Evolutionary conservation across 2,329 filamentous ascomycete genomes (phyloP).

Genomic region (Trichoderma pleuroti): DNA sequence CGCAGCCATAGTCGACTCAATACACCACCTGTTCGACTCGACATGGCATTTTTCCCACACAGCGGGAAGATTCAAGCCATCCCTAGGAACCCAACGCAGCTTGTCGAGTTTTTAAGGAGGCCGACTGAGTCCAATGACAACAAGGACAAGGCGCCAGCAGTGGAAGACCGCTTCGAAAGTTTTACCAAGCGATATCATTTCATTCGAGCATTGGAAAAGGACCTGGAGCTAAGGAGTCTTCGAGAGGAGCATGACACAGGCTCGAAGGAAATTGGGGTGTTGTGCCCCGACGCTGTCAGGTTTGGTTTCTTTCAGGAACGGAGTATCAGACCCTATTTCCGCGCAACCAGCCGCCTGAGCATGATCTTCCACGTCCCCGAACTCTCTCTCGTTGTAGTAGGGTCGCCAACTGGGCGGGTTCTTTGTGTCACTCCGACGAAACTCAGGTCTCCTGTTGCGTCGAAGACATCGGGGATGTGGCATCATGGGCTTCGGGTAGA

Average conservation of each 20-base stretch:
- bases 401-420: conserved; percentile 63
- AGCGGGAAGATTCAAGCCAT: conserved; percentile 25
- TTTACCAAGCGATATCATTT: conserved; percentile 33
- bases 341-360: conserved; percentile 45
- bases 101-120: conserved; percentile 26
- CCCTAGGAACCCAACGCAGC: conserved; percentile 15
- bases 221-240: conserved; percentile 46
- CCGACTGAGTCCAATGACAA: conserved; percentile 20
- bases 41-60: conserved; percentile 39
- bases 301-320: conserved; percentile 27
- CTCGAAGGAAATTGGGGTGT: conserved; percentile 28
- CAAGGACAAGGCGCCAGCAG: neutral
- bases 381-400: conserved; percentile 65
- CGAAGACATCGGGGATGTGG: conserved; percentile 25
- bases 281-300: conserved; percentile 32
- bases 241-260: conserved; percentile 23
- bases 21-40: conserved; percentile 20
- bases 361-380: conserved; percentile 64
- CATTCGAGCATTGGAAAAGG: conserved; percentile 48
- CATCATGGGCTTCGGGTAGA: conserved; percentile 53
- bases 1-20: neutral
- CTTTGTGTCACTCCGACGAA: conserved; percentile 57
- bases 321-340: conserved; percentile 28
- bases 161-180: neutral
- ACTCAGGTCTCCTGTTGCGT: conserved; percentile 27